Conservation (phyloP, 768 basidiomycete species). For the Leccinellum rugosiceps region DNA sequence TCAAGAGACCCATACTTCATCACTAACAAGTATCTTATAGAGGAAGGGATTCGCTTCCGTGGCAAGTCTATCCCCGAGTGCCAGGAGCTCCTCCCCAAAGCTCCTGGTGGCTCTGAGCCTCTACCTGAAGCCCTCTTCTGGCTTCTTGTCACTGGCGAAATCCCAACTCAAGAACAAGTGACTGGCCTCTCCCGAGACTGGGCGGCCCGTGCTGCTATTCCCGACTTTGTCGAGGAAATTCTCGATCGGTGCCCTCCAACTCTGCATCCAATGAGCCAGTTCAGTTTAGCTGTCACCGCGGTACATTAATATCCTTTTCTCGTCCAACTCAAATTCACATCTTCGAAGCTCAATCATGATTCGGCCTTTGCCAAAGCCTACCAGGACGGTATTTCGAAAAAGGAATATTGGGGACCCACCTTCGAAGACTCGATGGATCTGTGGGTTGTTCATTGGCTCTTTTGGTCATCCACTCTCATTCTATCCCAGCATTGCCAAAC, state of each 20-base stretch:
- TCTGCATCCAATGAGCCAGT: conserved; percentile 98
- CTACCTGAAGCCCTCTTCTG: conserved; percentile 94
- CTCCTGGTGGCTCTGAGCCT: conserved; percentile 83
- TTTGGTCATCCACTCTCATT: conserved; percentile 1
- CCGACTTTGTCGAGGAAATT: conserved; percentile 94
- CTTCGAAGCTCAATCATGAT: conserved; percentile 78
- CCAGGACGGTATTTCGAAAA: conserved; percentile 86
- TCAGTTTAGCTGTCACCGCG: conserved; percentile 93
- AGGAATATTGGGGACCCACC: conserved; percentile 94
- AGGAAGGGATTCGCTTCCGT: conserved; percentile 98
- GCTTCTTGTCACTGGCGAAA: conserved; percentile 92
- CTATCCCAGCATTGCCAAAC: conserved; percentile 80
- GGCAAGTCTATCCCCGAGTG: conserved; percentile 93
- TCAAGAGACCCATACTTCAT: too few species aligned
- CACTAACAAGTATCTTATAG: conserved; percentile 34
- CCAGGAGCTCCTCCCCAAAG: conserved; percentile 84
- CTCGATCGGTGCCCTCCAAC: conserved; percentile 91
- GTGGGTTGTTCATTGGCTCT: conserved; percentile 36
- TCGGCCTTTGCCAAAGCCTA: conserved; percentile 97
- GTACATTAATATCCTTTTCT: conserved; percentile 37
- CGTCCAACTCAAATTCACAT: not conserved
- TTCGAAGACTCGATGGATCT: conserved; percentile 90
- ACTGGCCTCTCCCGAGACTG: conserved; percentile 85
- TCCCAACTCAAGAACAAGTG: conserved; percentile 90
- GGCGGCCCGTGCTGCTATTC: conserved; percentile 89